These are phyloP conservation scores for Middelhovenomyces tepae DNA, from an alignment of 805 yeast species.

Conservation along the genomic window DNA sequence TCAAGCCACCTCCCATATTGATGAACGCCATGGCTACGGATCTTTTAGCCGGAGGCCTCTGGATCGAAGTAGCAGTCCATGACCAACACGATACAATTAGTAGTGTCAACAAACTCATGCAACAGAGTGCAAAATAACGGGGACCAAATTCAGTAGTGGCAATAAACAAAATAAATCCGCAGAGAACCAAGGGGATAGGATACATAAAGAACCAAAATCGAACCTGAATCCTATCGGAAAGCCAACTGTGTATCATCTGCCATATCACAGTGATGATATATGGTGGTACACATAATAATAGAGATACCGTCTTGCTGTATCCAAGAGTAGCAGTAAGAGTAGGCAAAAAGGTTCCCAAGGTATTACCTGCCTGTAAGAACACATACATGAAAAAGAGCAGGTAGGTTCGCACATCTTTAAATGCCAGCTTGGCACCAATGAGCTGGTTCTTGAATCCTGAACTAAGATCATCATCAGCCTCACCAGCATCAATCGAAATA, in stretches of 20 bases:
- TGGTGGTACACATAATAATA: neutral
- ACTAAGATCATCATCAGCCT: constrained; percentile 3
- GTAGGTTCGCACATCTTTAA: neutral
- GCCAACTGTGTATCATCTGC: neutral
- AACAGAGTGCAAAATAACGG: constrained; percentile 3
- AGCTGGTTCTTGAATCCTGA: too few relatives aligned
- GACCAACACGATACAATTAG: constrained; percentile 6
- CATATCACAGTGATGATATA: neutral
- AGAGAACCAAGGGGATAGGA: constrained; percentile 4
- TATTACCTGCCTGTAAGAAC: neutral
- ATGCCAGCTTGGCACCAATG: constrained; percentile 4
- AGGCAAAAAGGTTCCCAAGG: neutral
- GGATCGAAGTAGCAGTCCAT: constrained; percentile 1
- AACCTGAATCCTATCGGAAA: neutral
- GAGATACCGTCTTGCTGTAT: neutral
- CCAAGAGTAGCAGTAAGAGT: neutral
- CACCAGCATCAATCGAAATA: constrained; percentile 14
- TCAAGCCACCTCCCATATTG: too few relatives aligned
- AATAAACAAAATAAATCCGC: constrained; percentile 4
- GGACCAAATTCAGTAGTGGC: constrained; percentile 2
- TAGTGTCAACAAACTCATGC: constrained; percentile 4
- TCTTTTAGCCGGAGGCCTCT: neutral
- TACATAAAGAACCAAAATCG: constrained; percentile 5
- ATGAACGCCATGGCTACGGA: neutral
- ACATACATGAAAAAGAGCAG: neutral